Percentiles rank a stretch among this genome's conserved stretches.
These are phyloP conservation scores for Cytospora piceae DNA, from an alignment of 2,329 filamentous ascomycete species.

Conservation along the genomic window DNA sequence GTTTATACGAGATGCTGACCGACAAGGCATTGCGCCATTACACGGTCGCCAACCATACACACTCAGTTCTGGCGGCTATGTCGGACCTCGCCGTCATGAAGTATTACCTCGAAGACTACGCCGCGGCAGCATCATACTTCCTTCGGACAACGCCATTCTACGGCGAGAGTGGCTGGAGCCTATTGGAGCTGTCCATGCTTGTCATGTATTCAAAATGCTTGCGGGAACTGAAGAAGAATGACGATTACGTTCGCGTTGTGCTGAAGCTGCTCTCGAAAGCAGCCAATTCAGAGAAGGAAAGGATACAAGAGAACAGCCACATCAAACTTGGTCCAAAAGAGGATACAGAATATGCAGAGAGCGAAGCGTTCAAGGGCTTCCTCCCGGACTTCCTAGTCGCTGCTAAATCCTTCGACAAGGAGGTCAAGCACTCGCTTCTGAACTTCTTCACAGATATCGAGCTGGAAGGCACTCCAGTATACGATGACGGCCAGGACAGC, in stretches of 20 bases:
- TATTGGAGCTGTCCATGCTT: constrained; percentile 81
- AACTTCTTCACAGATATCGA: constrained; percentile 75
- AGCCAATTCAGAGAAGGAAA: constrained; percentile 57
- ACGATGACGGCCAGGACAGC: constrained; percentile 73
- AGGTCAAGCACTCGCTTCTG: constrained; percentile 69
- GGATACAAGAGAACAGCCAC: constrained; percentile 45
- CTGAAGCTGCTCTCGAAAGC: constrained; percentile 75
- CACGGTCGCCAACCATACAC: constrained; percentile 74
- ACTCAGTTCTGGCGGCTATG: constrained; percentile 76
- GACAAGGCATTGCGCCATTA: constrained; percentile 84
- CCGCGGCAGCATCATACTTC: constrained; percentile 76
- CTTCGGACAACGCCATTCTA: constrained; percentile 79
- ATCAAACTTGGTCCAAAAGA: constrained; percentile 37
- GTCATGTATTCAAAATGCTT: constrained; percentile 85
- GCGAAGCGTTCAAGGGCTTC: constrained; percentile 50
- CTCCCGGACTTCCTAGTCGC: constrained; percentile 52
- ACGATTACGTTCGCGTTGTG: constrained; percentile 78
- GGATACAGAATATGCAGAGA: constrained; percentile 39
- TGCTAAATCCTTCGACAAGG: constrained; percentile 52
- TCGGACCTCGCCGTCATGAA: constrained; percentile 87
- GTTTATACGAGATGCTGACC: constrained; percentile 75
- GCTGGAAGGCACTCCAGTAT: constrained; percentile 69
- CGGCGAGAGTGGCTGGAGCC: constrained; percentile 75
- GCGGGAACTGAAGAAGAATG: constrained; percentile 72
- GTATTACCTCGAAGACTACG: constrained; percentile 74